Evolutionary conservation across 208 protist species (phyloP).

Genomic region (Crithidia expoeki): DNA sequence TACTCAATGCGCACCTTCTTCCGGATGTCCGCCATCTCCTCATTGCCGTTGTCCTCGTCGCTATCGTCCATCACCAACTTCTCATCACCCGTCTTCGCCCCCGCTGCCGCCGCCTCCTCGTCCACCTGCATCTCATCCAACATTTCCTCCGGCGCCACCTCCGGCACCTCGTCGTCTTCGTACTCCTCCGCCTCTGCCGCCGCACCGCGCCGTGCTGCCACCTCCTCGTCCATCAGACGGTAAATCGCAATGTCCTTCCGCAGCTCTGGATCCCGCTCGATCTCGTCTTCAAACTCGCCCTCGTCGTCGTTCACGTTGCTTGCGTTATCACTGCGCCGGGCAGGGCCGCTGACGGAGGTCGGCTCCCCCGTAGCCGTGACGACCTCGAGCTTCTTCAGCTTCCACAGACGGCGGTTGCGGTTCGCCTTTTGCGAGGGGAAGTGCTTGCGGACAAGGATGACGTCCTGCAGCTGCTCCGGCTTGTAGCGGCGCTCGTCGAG

Average conservation of each 20-base stretch:
- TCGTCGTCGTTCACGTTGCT: conserved; percentile 53
- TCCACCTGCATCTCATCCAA: conserved; percentile 84
- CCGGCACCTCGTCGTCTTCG: conserved; percentile 68
- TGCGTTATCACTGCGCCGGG: conserved; percentile 13
- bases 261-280: conserved; percentile 84
- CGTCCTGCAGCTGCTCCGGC: conserved; percentile 82
- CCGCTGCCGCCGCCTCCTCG: conserved; percentile 41
- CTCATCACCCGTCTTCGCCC: conserved; percentile 10
- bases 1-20: conserved; percentile 43
- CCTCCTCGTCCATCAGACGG: conserved; percentile 62
- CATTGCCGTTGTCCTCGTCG: conserved; percentile 22
- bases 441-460: conserved; percentile 95
- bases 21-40: conserved; percentile 30
- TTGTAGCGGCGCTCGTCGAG: conserved; percentile 77
- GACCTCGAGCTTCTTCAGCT: conserved; percentile 84
- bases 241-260: conserved; percentile 87
- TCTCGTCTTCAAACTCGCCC: conserved; percentile 87
- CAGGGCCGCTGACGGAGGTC: conserved; percentile 24
- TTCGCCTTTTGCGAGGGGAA: conserved; percentile 82
- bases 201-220: conserved; percentile 33
- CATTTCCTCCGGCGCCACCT: conserved; percentile 81
- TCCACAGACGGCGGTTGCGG: conserved; percentile 76
- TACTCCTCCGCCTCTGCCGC: conserved; percentile 34
- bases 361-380: conserved; percentile 59
- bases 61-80: conserved; percentile 14